These are phyloP conservation scores for Coprinopsis cinerea DNA, from an alignment of 768 basidiomycete species.

Conservation along the genomic window DNA sequence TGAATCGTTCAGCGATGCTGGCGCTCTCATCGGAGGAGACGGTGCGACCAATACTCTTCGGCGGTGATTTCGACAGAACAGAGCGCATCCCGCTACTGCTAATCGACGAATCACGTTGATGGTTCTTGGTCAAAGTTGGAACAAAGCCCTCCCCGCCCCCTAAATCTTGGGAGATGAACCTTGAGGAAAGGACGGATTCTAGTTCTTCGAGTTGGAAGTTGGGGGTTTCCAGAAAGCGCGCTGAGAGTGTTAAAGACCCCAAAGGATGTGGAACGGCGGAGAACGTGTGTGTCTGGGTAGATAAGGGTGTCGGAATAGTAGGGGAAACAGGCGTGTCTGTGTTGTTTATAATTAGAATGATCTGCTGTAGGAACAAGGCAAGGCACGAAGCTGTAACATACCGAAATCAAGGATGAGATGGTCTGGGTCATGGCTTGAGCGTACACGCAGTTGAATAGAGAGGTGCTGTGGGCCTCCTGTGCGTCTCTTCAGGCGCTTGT, in stretches of 20 bases:
- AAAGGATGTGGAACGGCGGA: slow-evolving; percentile 61
- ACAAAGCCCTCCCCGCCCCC: slow-evolving; percentile 49
- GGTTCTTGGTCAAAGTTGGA: slow-evolving; percentile 64
- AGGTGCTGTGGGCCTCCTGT: slow-evolving; percentile 33
- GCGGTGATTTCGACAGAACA: no score
- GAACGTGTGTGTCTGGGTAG: slow-evolving; percentile 54
- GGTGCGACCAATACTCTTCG: slow-evolving; percentile 9
- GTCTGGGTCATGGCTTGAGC: slow-evolving; percentile 15
- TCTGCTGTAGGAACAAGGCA: neutral
- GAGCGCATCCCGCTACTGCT: slow-evolving; percentile 17
- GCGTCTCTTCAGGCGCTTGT: slow-evolving; percentile 50
- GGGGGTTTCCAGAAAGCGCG: slow-evolving; percentile 61
- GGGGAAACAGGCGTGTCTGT: slow-evolving; percentile 19
- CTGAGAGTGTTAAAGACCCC: slow-evolving; percentile 56
- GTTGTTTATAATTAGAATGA: neutral
- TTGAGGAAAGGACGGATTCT: slow-evolving; percentile 69
- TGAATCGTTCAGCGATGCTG: slow-evolving; percentile 30
- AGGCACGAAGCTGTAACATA: slow-evolving; percentile 12
- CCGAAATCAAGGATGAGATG: slow-evolving; percentile 33
- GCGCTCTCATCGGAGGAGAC: slow-evolving; percentile 13
- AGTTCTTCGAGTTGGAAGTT: slow-evolving; percentile 71
- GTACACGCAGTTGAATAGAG: slow-evolving; percentile 24
- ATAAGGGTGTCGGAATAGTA: slow-evolving; percentile 30
- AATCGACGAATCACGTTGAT: slow-evolving; percentile 47
- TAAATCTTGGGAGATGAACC: slow-evolving; percentile 62